Evolutionary conservation across 345 rosid genomes (phyloP), one percentile per base, ranked within the genome.

Genomic region (Trapa incisa): DNA sequence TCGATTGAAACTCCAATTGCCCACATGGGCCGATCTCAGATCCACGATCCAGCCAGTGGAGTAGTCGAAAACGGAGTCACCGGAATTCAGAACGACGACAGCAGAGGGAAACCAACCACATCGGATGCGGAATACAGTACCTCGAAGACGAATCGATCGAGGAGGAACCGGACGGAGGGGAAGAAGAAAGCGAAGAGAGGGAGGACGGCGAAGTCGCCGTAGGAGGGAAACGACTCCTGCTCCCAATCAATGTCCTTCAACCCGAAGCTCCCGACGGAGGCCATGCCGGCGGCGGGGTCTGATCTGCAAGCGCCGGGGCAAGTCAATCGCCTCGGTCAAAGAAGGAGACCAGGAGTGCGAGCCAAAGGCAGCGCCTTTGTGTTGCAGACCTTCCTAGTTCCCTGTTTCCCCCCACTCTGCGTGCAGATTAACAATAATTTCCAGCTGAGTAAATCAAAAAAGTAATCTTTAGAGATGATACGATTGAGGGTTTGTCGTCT

Each of bases 111-210:
- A 54, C 29, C 5, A 1, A n/a, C 12, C 47, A 17, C 42, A 2
- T 8, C 7, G 17, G 16, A 68, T 5, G 36, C 64, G 35, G 64
- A 67, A 38, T 10, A 41, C 48, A 7, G 36, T 71, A 94, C 97
- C 99, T 94, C 88, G 70, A 89, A 91, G 50, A 91, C 85, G 78
- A 86, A 83, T 82, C 92, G 85, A 57, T 91, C 97, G 52, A 94
- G 97, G 36, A 91, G 79, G 82, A 85, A 87, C 3, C 99, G 86
- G 73, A 84, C 78, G 35, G 83, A 58, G 53, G 87, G 93, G 77
- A 94, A 94, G 85, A 85, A 85, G 65, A 94, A 71, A 38, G 80
- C 87, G 68, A 91, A 87, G 43, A 87, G 58, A 35, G 95, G 99
- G 64, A 94, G 87, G 68, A 79, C 75, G 60, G 65, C 67, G 75